phyloP scores from a whole-genome alignment of 306 rosid genomes.

The Arachis stenosperma region DNA sequence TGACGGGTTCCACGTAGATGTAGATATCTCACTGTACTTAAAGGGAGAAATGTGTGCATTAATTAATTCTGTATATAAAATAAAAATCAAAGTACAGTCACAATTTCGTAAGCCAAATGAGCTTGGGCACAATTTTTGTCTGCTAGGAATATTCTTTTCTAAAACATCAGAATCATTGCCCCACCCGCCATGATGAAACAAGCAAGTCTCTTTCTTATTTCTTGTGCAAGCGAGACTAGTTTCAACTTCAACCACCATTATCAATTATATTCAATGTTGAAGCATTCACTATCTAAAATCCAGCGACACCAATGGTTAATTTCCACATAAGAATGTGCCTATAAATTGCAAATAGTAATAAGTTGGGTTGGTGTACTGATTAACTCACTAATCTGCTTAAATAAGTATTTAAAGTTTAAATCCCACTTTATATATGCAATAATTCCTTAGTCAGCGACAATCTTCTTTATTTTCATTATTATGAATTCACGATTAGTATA shows the following conservation, averaged over 20 bases:
- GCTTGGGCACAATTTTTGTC: not conserved
- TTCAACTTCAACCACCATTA: slow-evolving; percentile 17
- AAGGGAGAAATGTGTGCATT: too few relatives aligned
- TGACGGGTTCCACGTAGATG: too few relatives aligned
- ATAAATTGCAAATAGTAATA: not conserved
- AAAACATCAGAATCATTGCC: slow-evolving; percentile 6
- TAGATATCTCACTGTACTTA: too few relatives aligned
- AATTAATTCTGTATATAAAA: too few relatives aligned
- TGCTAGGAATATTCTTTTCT: slow-evolving; percentile 28
- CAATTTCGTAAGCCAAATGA: not conserved
- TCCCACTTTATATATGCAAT: too few relatives aligned
- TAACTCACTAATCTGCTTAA: too few relatives aligned
- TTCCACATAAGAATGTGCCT: not conserved
- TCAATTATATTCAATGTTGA: slow-evolving; percentile 2
- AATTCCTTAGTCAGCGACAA: too few relatives aligned
- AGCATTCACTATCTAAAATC: slow-evolving; percentile 5
- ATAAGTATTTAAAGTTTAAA: too few relatives aligned
- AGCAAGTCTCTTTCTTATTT: slow-evolving; percentile 29
- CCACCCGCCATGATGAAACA: slow-evolving; percentile 33
- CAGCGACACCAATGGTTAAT: not conserved
- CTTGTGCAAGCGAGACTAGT: slow-evolving; percentile 2
- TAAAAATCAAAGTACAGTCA: too few relatives aligned
- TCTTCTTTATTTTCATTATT: too few relatives aligned
- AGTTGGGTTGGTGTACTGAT: too few relatives aligned
- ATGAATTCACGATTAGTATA: too few relatives aligned